A percentile compares a stretch with the other conserved stretches of the same genome.
Evolutionary conservation across 2,329 filamentous ascomycete genomes (phyloP).

Genomic region (Akanthomyces lecanii): DNA sequence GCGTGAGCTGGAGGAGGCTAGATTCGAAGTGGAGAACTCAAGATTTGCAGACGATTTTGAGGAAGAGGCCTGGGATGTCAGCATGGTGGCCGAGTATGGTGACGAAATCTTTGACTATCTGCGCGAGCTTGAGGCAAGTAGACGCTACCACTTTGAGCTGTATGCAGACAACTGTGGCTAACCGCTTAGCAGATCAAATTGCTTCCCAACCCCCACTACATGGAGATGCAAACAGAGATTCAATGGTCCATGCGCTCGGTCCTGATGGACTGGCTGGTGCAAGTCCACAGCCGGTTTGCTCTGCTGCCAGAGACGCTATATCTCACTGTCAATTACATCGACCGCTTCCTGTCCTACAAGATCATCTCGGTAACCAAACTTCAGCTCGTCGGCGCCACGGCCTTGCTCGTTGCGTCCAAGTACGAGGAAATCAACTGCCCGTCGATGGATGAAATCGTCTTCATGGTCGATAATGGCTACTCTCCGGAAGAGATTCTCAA

Average conservation of each 20-base stretch:
- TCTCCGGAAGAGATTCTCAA: constrained; percentile 89
- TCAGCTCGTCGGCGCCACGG: constrained; percentile 92
- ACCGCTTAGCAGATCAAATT: constrained; percentile 58
- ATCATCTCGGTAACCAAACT: constrained; percentile 92
- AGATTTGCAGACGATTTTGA: constrained; percentile 71
- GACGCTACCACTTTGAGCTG: neutral
- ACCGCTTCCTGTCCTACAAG: constrained; percentile 92
- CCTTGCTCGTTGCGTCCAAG: constrained; percentile 92
- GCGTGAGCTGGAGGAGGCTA: constrained; percentile 66
- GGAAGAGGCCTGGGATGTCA: constrained; percentile 88
- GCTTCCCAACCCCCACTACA: constrained; percentile 88
- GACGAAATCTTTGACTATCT: constrained; percentile 96
- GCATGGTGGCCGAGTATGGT: constrained; percentile 95
- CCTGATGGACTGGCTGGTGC: constrained; percentile 95
- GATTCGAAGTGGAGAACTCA: constrained; percentile 63
- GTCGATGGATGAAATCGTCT: constrained; percentile 90
- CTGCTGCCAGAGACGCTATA: constrained; percentile 93
- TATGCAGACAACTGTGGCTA: constrained; percentile 22
- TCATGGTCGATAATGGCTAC: constrained; percentile 96
- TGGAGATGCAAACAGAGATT: constrained; percentile 95
- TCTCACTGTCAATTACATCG: constrained; percentile 92
- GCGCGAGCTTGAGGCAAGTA: constrained; percentile 74
- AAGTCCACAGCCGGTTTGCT: constrained; percentile 88
- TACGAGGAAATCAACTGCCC: constrained; percentile 99
- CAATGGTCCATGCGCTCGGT: constrained; percentile 99